Evolutionary conservation across 805 yeast species (phyloP).

Genomic region (Wickerhamiella domercqiae): DNA sequence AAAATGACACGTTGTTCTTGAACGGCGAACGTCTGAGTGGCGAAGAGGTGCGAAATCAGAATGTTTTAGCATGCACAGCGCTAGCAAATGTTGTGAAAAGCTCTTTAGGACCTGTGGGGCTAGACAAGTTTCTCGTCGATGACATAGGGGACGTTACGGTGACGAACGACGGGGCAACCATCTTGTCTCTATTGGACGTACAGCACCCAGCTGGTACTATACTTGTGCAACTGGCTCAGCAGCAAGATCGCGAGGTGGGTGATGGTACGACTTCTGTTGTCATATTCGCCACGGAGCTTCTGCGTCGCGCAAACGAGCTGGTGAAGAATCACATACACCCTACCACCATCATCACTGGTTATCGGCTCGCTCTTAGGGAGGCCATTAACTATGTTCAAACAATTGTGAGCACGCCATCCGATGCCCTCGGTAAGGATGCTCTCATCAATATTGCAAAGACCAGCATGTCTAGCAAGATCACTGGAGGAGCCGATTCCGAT

Average conservation of each 20-base stretch:
- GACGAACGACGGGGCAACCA: constrained; percentile 98
- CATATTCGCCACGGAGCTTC: constrained; percentile 81
- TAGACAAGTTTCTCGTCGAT: constrained; percentile 96
- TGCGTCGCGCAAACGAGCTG: constrained; percentile 84
- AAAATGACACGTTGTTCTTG: constrained; percentile 65
- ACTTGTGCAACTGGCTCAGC: constrained; percentile 91
- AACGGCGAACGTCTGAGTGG: constrained; percentile 96
- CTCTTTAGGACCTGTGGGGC: constrained; percentile 94
- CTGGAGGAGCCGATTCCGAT: constrained; percentile 73
- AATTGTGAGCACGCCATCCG: constrained; percentile 68
- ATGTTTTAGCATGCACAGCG: constrained; percentile 77
- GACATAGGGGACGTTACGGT: constrained; percentile 98
- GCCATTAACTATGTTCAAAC: constrained; percentile 77
- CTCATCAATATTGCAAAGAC: constrained; percentile 87
- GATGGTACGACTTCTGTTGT: constrained; percentile 98
- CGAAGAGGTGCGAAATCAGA: constrained; percentile 90
- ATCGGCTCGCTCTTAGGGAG: constrained; percentile 82
- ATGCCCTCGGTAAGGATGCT: constrained; percentile 64
- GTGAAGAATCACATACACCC: constrained; percentile 94
- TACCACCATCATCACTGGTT: constrained; percentile 93
- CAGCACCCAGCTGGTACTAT: constrained; percentile 99
- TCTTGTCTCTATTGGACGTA: constrained; percentile 75
- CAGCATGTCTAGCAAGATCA: constrained; percentile 91
- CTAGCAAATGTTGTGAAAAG: constrained; percentile 78
- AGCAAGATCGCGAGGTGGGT: constrained; percentile 97